These are phyloP conservation scores for Eucalyptus fibrosa DNA, from an alignment of 345 rosid species.

Conservation along the genomic window DNA sequence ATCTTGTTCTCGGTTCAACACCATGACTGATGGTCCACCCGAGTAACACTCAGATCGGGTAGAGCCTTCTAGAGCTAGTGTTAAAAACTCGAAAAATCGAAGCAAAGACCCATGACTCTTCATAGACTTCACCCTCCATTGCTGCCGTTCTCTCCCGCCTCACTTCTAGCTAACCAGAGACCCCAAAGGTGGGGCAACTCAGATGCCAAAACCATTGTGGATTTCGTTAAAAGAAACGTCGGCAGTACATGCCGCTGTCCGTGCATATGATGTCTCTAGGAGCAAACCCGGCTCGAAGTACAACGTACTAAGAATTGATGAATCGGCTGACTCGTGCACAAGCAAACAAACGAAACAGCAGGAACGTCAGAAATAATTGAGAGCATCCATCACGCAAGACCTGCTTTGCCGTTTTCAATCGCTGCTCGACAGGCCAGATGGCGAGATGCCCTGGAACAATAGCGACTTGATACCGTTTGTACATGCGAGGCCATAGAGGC, in stretches of 20 bases:
- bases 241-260: neutral
- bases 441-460: neutral
- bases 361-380: neutral
- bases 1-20: neutral
- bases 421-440: neutral
- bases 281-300: neutral
- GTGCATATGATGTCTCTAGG: neutral
- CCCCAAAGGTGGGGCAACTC: neutral
- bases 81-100: neutral
- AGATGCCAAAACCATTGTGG: neutral
- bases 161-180: neutral
- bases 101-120: neutral
- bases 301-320: neutral
- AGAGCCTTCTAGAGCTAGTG: neutral
- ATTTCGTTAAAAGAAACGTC: neutral
- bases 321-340: neutral
- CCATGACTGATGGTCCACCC: neutral
- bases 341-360: neutral
- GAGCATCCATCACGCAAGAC: neutral
- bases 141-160: neutral
- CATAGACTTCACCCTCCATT: neutral
- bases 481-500: neutral
- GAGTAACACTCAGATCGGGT: too few relatives aligned
- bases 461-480: neutral
- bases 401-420: neutral